A percentile compares a stretch with the other conserved stretches of the same genome.
Evolutionary conservation across 306 rosid genomes (phyloP).

Genomic region (Rosa chinensis): DNA sequence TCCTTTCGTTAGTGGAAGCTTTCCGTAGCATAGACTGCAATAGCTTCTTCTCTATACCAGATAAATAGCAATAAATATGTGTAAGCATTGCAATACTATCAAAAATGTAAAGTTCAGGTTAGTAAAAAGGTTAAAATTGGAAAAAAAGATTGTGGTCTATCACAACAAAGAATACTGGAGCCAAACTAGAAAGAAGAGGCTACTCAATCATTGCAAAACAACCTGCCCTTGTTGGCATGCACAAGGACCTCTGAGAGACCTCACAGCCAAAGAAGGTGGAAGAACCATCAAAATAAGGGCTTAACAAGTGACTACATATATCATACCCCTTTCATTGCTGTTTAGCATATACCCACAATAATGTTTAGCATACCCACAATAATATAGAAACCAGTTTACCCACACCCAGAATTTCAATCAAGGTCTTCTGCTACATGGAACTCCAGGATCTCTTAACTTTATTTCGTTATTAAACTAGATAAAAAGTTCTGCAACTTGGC

Average conservation of each 20-base stretch:
- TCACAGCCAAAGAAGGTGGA: neutral
- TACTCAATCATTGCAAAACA: neutral
- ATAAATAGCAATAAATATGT: conserved; percentile 22
- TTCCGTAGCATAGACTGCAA: conserved; percentile 81
- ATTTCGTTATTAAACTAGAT: neutral
- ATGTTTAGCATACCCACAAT: neutral
- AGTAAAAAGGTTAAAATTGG: neutral
- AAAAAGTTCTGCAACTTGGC: neutral
- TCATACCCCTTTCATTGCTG: neutral
- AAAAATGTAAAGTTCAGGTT: neutral
- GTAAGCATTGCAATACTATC: conserved; percentile 5
- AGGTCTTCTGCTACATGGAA: neutral
- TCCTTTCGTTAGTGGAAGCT: conserved; percentile 57
- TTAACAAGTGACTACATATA: neutral
- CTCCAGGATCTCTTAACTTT: neutral
- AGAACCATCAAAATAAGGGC: neutral
- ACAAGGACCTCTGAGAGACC: conserved; percentile 5
- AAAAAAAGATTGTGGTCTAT: neutral
- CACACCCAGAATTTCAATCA: neutral
- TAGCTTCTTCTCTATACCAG: conserved; percentile 77
- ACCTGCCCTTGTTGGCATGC: conserved; percentile 11
- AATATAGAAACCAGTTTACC: neutral
- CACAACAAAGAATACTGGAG: neutral
- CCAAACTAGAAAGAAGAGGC: neutral
- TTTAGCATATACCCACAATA: neutral